phyloP scores from a whole-genome alignment of 768 basidiomycete genomes.

The Termitomyces sp. region DNA sequence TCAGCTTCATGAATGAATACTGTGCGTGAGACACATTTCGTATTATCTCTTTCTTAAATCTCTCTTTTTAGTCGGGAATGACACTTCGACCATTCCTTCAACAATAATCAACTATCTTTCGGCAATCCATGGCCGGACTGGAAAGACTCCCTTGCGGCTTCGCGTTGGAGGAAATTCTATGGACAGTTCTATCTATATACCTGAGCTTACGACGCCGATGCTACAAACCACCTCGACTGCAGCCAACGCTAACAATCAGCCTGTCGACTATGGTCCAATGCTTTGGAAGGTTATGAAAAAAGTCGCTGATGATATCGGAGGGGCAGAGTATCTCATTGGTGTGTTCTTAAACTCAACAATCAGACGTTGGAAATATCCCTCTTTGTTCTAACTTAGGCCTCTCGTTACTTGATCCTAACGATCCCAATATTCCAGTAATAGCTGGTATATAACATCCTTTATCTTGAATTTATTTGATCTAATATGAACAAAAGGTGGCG shows the following conservation, averaged over 20 bases:
- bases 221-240: slow-evolving; percentile 27
- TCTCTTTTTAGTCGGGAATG: slow-evolving; percentile 39
- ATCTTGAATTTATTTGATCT: not conserved
- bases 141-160: slow-evolving; percentile 35
- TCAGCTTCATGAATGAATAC: slow-evolving; percentile 55
- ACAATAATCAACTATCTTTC: slow-evolving; percentile 56
- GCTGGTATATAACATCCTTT: slow-evolving; percentile 15
- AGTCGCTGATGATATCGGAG: slow-evolving; percentile 23
- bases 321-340: slow-evolving; percentile 28
- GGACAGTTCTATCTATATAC: slow-evolving; percentile 38
- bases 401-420: slow-evolving; percentile 33
- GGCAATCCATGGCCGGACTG: slow-evolving; percentile 43
- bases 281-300: slow-evolving; percentile 41
- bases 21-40: slow-evolving; percentile 25
- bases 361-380: not conserved
- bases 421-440: slow-evolving; percentile 24
- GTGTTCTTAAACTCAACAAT: not conserved
- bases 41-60: not conserved
- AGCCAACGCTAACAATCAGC: slow-evolving; percentile 37
- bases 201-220: slow-evolving; percentile 34
- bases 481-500: slow-evolving; percentile 20
- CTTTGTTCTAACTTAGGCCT: slow-evolving; percentile 29
- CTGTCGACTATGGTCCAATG: slow-evolving; percentile 40
- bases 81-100: slow-evolving; percentile 42
- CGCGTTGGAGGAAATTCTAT: slow-evolving; percentile 47